These are phyloP conservation scores for Ramichloridium luteum DNA, from an alignment of 2,329 filamentous ascomycete species.

Conservation along the genomic window DNA sequence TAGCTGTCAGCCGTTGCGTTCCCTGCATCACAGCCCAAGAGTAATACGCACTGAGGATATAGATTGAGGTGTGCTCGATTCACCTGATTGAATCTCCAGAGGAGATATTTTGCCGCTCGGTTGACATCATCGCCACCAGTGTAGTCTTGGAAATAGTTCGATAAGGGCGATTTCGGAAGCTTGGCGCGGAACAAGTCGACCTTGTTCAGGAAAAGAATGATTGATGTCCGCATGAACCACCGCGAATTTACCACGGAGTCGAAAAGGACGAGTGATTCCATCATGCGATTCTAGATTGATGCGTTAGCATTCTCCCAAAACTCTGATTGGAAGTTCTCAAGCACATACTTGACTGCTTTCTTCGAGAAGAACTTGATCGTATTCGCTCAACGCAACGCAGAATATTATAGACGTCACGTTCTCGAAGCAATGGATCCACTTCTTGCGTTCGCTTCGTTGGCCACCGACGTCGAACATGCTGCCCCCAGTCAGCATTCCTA, in stretches of 20 bases:
- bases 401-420: conserved; percentile 99
- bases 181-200: conserved; percentile 97
- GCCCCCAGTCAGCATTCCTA: conserved; percentile 5
- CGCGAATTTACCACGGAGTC: conserved; percentile 97
- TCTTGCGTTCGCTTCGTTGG: conserved; percentile 91
- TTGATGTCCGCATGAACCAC: conserved; percentile 98
- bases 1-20: conserved; percentile 7
- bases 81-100: conserved; percentile 98
- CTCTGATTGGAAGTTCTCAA: conserved; percentile 7
- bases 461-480: conserved; percentile 99
- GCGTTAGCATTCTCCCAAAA: conserved; percentile 10
- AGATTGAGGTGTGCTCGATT: conserved; percentile 92
- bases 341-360: conserved; percentile 81
- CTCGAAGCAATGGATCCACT: conserved; percentile 99
- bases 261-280: conserved; percentile 92
- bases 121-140: conserved; percentile 96
- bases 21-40: conserved; percentile 5
- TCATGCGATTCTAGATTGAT: conserved; percentile 78
- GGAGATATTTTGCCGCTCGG: conserved; percentile 89
- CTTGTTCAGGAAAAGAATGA: conserved; percentile 97
- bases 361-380: conserved; percentile 92
- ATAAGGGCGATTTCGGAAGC: conserved; percentile 73
- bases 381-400: conserved; percentile 94
- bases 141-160: conserved; percentile 96
- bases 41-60: conserved; percentile 75